Evolutionary conservation across 805 yeast genomes (phyloP), one percentile per base, ranked within the genome.

Genomic region (Cyberlindnera suaveolens): DNA sequence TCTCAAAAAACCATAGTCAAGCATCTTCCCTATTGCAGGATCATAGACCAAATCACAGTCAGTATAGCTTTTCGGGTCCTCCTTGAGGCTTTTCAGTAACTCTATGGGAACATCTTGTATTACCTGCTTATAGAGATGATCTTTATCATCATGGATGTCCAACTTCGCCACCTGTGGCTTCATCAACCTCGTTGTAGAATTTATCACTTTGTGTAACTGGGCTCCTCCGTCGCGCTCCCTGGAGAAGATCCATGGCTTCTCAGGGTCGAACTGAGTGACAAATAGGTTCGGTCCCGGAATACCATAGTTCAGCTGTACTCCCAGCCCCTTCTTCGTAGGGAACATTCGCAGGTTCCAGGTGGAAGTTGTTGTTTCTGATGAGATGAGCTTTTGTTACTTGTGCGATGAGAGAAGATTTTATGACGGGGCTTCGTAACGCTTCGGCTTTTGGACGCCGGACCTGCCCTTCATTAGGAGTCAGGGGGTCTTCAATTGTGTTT

Each of bases 221-320:
- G 45, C 15, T 6, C 64, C 61, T 14, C 52, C 46, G 20, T 56
- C 49, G 31, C 57, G 30, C 13, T 45, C 46, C 31, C 64, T 51
- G 1, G 70, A 52, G 45, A 58, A 58, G 20, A 48, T 40, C 54
- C 65, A 51, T 1, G 56, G 57, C 16, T 50, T 40, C 7, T 48
- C 46, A 0, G 48, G 39, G 29, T 50, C 52, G 10, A 42, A 37
- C 33, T 49, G 47, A 5, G 52, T 45, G 0, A 47, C 42, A 31
- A 49, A 48, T 0, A 60, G 38, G n/a, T 50, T 54, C 2, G 63
- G 47, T 0, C 77, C 77, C 10, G 57, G 58, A 0, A 65, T 56
- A 1, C 78, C 78, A 46, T 65, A 67, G 2, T 68, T 50, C 33
- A 73, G 57, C 54, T 70, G 74, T 3, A 60, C 61, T 2, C 77